phyloP scores from a whole-genome alignment of 202 grass and related monocot species.

The Digitaria exilis region DNA sequence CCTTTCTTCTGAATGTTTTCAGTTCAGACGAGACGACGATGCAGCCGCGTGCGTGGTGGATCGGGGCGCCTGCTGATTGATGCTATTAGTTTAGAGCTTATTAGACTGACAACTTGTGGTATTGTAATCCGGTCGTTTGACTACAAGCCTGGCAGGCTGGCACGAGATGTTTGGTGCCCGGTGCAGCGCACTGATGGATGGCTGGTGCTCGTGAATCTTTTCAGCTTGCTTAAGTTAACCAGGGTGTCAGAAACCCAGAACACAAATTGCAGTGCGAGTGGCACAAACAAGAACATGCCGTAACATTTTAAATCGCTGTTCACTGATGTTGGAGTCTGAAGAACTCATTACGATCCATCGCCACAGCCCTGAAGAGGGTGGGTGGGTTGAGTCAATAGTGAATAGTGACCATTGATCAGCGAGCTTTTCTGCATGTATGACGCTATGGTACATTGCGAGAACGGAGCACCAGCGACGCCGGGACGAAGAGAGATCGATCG shows the following conservation, averaged over 20 bases:
- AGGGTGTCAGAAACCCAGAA: neutral
- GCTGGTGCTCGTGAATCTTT: neutral
- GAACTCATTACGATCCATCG: neutral
- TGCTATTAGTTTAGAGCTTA: neutral
- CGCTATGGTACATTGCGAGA: neutral
- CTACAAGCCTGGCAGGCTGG: constrained; percentile 32
- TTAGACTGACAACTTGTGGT: constrained; percentile 1
- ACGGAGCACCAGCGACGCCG: neutral
- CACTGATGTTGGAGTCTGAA: neutral
- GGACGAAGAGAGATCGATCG: neutral
- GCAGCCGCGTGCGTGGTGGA: neutral
- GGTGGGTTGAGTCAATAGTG: neutral
- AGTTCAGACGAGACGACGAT: neutral
- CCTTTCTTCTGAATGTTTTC: constrained; percentile 31
- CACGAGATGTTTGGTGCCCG: constrained; percentile 10
- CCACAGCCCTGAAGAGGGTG: neutral
- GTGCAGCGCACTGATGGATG: constrained; percentile 12
- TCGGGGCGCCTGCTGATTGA: neutral
- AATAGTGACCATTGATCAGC: neutral
- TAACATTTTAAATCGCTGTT: neutral
- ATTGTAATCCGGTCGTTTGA: constrained; percentile 35
- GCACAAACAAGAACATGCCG: neutral
- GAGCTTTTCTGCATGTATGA: neutral
- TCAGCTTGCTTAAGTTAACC: neutral
- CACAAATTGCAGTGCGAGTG: neutral